Base-by-base conservation (phyloP, 2,329 filamentous ascomycete genomes). In the Fusarium sp. region DNA sequence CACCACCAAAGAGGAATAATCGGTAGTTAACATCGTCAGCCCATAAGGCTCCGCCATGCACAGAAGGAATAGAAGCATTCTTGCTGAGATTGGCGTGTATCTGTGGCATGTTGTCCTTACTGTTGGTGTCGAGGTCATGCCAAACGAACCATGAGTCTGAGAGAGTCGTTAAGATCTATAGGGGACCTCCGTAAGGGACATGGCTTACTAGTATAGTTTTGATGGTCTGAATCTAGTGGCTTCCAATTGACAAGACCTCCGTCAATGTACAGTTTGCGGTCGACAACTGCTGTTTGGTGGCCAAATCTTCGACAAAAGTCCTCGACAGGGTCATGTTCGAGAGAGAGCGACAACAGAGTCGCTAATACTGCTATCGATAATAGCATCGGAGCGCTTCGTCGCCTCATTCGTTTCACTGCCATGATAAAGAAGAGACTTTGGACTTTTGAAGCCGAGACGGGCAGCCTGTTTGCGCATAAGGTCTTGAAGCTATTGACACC, bases 71-170 rank as follows among this genome's bases (percentile, higher is more conserved):
- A 2, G 55, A 58, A 13, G n/a, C 37, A 43, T 58, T 58, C 6
- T 58, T 58, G 21, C 48, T 58, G 11, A 58, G 48, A 18, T 58
- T 55, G 7, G 55, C 48, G 41, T 58, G 13, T 7, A 58, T 43
- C 4, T 58, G 34, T 4, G 55, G 55, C 55, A 58, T 58, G 23
- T 58, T 25, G 18, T 58, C 55, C 21, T 55, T 58, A 18, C 55
- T 58, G 3, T 58, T 58, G 4, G 54, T 40, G 41, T 58, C 48
- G 18, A 58, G 55, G 7, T 58, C 37, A 10, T 58, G 55, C 37
- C 55, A 55, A 1, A 55, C 3, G 0, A 58, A 4, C 55, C 49
- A 58, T 1, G 55, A 34, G 14, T 58, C 55, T 58, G 4, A 2
- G 9, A 3, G 4, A 3, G 7, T 2, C 2, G 27, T 42, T 55